phyloP scores from a whole-genome alignment of 345 rosid species.

The Populus tremula region DNA sequence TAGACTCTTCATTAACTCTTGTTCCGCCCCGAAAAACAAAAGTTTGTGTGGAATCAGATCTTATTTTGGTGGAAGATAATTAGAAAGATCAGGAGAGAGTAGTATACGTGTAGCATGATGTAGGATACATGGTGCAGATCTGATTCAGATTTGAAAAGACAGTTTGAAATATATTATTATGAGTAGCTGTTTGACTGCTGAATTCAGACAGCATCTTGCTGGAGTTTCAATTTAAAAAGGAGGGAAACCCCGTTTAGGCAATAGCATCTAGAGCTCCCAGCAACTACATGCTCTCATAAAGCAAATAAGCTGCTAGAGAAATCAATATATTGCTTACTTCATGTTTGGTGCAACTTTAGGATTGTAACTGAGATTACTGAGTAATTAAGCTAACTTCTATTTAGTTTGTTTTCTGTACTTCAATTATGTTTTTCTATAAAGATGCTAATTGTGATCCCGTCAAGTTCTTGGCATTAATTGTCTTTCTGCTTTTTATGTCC shows the following conservation, averaged over 20 bases:
- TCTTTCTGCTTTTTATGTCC: constrained; percentile 19
- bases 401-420: not conserved
- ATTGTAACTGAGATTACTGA: not conserved
- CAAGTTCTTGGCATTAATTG: not conserved
- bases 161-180: not conserved
- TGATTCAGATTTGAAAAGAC: not conserved
- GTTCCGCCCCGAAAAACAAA: no score
- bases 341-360: not conserved
- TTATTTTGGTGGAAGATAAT: no score
- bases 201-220: not conserved
- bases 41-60: no score
- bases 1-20: no score
- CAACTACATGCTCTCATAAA: not conserved
- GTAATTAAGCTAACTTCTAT: not conserved
- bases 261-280: not conserved
- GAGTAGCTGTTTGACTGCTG: not conserved
- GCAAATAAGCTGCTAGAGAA: not conserved
- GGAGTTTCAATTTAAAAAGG: not conserved
- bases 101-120: not conserved
- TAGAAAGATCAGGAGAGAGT: not conserved
- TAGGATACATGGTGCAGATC: no score
- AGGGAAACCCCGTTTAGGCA: not conserved
- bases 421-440: not conserved
- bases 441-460: not conserved
- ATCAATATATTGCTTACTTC: not conserved